These are phyloP conservation scores for Trichoderma sp. DNA, from an alignment of 2,329 filamentous ascomycete genomes.

Conservation along the genomic window DNA sequence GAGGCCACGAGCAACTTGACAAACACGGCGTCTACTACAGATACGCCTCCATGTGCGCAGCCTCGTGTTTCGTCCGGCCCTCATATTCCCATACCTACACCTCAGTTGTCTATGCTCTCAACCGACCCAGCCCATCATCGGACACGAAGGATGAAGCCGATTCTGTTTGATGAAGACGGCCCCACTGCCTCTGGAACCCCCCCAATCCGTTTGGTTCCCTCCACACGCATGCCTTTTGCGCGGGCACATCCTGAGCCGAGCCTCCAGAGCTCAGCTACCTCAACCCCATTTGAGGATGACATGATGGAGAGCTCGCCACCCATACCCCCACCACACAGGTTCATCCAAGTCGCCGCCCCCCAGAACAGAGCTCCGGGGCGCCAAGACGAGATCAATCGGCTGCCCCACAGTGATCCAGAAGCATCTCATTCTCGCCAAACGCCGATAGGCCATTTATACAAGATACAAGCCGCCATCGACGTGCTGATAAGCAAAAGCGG, in stretches of 20 bases:
- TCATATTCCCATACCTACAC: not conserved
- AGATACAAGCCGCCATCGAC: slow-evolving; percentile 27
- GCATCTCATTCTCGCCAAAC: not conserved
- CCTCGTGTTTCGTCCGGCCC: not conserved
- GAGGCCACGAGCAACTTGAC: not conserved
- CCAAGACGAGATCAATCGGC: not conserved
- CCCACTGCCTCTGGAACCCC: slow-evolving; percentile 26
- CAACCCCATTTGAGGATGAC: slow-evolving; percentile 30
- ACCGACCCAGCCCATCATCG: slow-evolving; percentile 15
- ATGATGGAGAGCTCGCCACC: not conserved
- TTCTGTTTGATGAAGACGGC: slow-evolving; percentile 31
- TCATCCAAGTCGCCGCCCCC: not conserved
- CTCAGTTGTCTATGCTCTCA: not conserved
- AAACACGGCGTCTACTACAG: slow-evolving; percentile 3
- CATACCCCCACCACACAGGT: slow-evolving; percentile 1
- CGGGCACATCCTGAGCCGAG: slow-evolving; percentile 30
- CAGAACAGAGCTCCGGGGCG: not conserved
- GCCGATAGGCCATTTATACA: slow-evolving; percentile 21
- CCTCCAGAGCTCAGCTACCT: slow-evolving; percentile 37
- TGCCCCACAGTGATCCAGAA: not conserved
- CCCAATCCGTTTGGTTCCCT: not conserved
- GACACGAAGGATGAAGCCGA: slow-evolving; percentile 33
- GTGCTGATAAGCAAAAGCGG: not conserved
- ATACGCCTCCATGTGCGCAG: slow-evolving; percentile 40
- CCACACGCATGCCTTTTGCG: slow-evolving; percentile 32